Evolutionary conservation across 495 filamentous ascomycete genomes (phyloP), one percentile per base, ranked within the genome.

Genomic region (Tuber aestivum): DNA sequence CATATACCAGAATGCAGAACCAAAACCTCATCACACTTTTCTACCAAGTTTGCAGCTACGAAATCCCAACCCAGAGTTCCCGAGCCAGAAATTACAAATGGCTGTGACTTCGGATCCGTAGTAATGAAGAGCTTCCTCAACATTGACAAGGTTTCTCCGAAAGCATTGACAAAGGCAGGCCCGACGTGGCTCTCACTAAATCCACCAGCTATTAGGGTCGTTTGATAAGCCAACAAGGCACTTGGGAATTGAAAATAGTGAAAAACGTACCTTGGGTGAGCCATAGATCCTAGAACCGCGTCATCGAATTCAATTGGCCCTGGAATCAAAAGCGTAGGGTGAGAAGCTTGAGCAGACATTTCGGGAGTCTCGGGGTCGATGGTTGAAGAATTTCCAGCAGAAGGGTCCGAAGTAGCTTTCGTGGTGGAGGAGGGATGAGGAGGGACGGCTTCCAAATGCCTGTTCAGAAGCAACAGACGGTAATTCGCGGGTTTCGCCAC

Each of bases 281-380:
- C 89, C 95, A 98, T 98, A 74, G 94, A 92, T 84, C 93, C 88
- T 69, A 99, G 89, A 71, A 99, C 95, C 68, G 90, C 94, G 93
- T 99, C 95, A 84, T 97, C 95, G 82, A 98, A 98, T 86, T 99
- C 95, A 83, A 99, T 95, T 83, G 95, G 95, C 41, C 95, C 95
- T 38, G 95, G 95, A 82, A 99, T 97, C 81, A 99, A 89, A 83
- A 97, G 85, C 50, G 77, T 83, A n/a, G 82, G 78, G 27, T 81
- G 80, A 21, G 77, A 50, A 69, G 77, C 80, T 73, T 82, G 80
- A 21, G 80, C 44, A 16, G 77, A 82, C 81, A 83, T 83, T 74
- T 41, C 77, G 68, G 56, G 72, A 5, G 56, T 65, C 14, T 18
- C 56, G 16, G 56, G 32, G 27, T 35, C 56, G 16, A 65, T 32